Conservation (phyloP, 441 rosid species). For the Syzygium malaccense region DNA sequence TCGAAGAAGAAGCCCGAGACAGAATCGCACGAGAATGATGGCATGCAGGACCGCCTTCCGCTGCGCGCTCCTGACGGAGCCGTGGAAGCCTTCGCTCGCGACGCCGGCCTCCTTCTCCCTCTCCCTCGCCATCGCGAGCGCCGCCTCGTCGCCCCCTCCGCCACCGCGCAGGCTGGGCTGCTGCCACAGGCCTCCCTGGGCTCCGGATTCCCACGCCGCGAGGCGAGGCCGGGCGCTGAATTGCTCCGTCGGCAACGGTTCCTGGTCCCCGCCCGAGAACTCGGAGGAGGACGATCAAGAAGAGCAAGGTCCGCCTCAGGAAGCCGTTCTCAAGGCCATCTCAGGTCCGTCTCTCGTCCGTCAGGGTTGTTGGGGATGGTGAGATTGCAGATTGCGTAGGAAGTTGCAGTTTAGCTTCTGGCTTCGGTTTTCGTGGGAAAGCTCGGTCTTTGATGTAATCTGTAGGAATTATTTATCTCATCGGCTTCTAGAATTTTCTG, state of each 20-base stretch:
- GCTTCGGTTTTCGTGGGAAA: background rate
- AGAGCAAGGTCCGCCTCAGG: conserved; percentile 92
- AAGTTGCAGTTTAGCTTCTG: background rate
- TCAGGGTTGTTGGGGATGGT: background rate
- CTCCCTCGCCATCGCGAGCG: conserved; percentile 21
- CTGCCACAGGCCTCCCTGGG: conserved; percentile 21
- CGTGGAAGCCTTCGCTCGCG: conserved; percentile 31
- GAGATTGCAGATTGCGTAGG: background rate
- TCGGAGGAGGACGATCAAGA: conserved; percentile 36
- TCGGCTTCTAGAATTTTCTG: background rate
- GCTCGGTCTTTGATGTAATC: background rate
- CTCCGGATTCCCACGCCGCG: conserved; percentile 19
- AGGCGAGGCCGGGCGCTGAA: conserved; percentile 16
- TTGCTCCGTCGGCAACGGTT: conserved; percentile 24
- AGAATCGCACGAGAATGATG: conserved; percentile 20
- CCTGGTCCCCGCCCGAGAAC: background rate
- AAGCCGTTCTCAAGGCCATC: conserved; percentile 91
- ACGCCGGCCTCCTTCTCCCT: conserved; percentile 22
- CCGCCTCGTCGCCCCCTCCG: conserved; percentile 11
- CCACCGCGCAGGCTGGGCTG: conserved; percentile 17
- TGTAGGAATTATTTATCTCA: background rate
- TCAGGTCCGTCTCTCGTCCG: conserved; percentile 36
- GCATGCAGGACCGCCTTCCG: conserved; percentile 61
- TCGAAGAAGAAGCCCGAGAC: background rate
- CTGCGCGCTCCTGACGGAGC: conserved; percentile 42